Evolutionary conservation across 768 basidiomycete species (phyloP), one percentile per base, ranked within the genome.

Genomic region (Tricholoma saponaceum): DNA sequence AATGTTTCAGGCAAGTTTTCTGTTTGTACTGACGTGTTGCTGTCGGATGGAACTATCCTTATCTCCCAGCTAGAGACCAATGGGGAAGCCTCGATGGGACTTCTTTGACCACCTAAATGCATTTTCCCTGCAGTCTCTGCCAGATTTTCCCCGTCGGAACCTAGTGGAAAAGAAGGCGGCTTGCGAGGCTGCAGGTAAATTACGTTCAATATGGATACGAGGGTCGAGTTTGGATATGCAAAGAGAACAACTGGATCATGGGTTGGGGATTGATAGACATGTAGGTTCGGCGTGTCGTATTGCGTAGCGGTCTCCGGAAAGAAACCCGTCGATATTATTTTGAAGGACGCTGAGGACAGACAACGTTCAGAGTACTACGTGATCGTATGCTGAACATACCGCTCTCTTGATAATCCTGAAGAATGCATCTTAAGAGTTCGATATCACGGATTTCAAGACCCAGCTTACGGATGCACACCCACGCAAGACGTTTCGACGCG

Each of bases 391-490:
- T 30, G 4, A 12, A 65, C 85, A 66, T 66, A 90, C 90, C 78
- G 68, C 87, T 90, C 64, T 90, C 86, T 63, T 84, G 85, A 65
- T 84, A 90, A 67, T 91, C 90, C 89, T 91, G 50, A 18, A 18
- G n/a, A 4, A 30, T 44, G 12, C 23, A 33, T 30, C 2, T 20
- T 52, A 12, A 49, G 33, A 50, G 55, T 5, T 51, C 32, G 22
- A 46, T 14, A 14, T 26, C 6, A 28, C 22, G 23, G 20, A 33
- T 47, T 41, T 8, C 41, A 16, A 28, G 9, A 10, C 51, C 22
- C 20, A 30, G 69, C 83, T 30, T 69, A 90, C 88, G 51, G 84
- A 83, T 50, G 81, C 77, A 59, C 83, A 83, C 18, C 86, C 86
- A 59, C 83, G 74, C 63, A 84, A 72, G 22, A 77, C 68, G 35